These are phyloP conservation scores for Talaromyces sp. DNA, from an alignment of 2,329 filamentous ascomycete genomes.

Conservation along the genomic window DNA sequence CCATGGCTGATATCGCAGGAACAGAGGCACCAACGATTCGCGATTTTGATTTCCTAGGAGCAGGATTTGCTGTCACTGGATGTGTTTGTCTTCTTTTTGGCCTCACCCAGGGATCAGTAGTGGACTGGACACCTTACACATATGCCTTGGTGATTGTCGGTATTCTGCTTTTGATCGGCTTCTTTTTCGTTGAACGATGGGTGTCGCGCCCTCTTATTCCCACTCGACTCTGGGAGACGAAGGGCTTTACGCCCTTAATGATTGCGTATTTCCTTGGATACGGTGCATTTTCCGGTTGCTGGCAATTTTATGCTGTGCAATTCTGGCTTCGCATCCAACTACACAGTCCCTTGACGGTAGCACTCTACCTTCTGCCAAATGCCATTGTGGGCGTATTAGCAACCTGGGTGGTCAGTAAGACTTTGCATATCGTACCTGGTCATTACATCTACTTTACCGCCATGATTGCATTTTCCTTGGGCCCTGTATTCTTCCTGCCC, in stretches of 20 bases:
- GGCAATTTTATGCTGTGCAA: constrained; percentile 41
- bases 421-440: constrained; percentile 45
- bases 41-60: constrained; percentile 39
- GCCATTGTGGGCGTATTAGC: constrained; percentile 45
- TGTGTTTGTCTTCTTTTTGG: constrained; percentile 55
- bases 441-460: constrained; percentile 47
- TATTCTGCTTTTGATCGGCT: constrained; percentile 45
- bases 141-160: constrained; percentile 51
- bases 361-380: constrained; percentile 47
- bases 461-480: constrained; percentile 39
- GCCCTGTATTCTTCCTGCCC: constrained; percentile 39
- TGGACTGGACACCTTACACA: constrained; percentile 52
- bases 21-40: constrained; percentile 27
- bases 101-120: constrained; percentile 54
- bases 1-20: constrained; percentile 24
- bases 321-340: constrained; percentile 39
- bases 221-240: constrained; percentile 42
- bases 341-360: constrained; percentile 40
- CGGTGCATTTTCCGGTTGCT: constrained; percentile 44
- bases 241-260: constrained; percentile 44
- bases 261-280: constrained; percentile 46
- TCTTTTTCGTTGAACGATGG: constrained; percentile 51
- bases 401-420: constrained; percentile 46
- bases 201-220: constrained; percentile 49
- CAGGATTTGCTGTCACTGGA: constrained; percentile 36